These are phyloP conservation scores for Daldinia sp. DNA, from an alignment of 2,329 filamentous ascomycete species.

Conservation along the genomic window DNA sequence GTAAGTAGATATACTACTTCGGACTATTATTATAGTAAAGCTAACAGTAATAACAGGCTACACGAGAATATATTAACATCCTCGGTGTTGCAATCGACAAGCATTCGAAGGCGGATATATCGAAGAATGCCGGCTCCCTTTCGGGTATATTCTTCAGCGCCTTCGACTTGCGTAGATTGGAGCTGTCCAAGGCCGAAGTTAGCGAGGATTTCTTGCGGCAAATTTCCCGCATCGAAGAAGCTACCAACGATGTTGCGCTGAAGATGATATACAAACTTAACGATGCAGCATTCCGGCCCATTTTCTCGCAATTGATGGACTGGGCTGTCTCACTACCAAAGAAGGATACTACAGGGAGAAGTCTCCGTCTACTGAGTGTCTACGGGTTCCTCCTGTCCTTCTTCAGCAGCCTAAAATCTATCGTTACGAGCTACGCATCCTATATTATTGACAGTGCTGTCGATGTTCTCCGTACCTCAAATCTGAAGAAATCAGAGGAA, in stretches of 20 bases:
- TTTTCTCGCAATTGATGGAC: constrained; percentile 88
- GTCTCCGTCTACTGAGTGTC: constrained; percentile 77
- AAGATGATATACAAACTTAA: constrained; percentile 98
- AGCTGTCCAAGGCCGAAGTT: constrained; percentile 61
- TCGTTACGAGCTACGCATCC: constrained; percentile 91
- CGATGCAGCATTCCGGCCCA: constrained; percentile 89
- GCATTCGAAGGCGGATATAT: constrained; percentile 81
- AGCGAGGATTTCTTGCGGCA: constrained; percentile 58
- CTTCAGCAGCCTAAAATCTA: constrained; percentile 89
- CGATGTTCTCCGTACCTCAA: constrained; percentile 65
- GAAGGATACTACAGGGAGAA: constrained; percentile 68
- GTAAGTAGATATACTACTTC: constrained; percentile 60
- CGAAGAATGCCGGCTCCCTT: constrained; percentile 78
- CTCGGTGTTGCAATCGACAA: constrained; percentile 79
- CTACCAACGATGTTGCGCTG: constrained; percentile 77
- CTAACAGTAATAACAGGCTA: constrained; percentile 64
- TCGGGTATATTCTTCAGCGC: constrained; percentile 71
- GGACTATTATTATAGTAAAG: constrained; percentile 3
- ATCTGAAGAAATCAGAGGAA: constrained; percentile 63
- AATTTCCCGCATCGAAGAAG: constrained; percentile 71
- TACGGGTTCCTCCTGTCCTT: constrained; percentile 85
- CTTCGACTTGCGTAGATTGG: constrained; percentile 74
- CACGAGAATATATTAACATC: constrained; percentile 76
- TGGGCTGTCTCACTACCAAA: constrained; percentile 77
- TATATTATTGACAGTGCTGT: constrained; percentile 84